Base-by-base conservation (phyloP, 163 green algal genomes). In the Trebouxia gelatinosa region DNA sequence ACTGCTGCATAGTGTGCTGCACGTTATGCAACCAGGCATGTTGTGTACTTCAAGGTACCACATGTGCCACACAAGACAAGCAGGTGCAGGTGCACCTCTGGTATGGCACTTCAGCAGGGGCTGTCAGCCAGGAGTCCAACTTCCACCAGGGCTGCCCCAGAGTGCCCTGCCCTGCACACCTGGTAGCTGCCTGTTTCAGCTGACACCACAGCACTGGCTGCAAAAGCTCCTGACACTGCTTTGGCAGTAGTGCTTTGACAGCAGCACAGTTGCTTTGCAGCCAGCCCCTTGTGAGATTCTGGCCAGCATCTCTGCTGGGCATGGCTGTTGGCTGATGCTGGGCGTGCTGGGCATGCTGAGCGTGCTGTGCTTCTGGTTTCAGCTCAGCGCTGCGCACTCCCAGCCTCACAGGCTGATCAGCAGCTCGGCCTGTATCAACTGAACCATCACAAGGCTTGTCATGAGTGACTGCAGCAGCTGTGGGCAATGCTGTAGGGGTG, bases 101-200 rank as follows among this genome's bases (percentile, higher is more conserved):
- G 7, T 37, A 72, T 21, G 50, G 64, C 5, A 31, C 11, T 29
- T 72, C 64, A 31, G 64, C 64, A 32, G 64, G 64, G 34, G 64
- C 64, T 37, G 64, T 72, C 5, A 72, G 32, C 64, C 64, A 72
- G 21, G 64, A 72, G 1, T 72, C 64, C 64, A 72, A 21, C 7
- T 23, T 72, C 64, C 64, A 72, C 64, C 64, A 72, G 64, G 64
- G 64, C 64, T 72, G 64, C 21, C n/a, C n/a, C n/a, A n/a, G n/a
- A 37, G 64, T 19, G 38, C 5, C 6, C 35, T 51, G 35, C 19
- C 35, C 64, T 72, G 64, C 35, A 35, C 64, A 29, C 6, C 6
- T 32, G n/a, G 50, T 51, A 26, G 32, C 64, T 72, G 35, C 64
- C 26, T 35, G 13, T 16, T 35, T 72, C 3, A 29, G 2, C 1